These are phyloP conservation scores for Sanghuangporus baumii DNA, from an alignment of 1,284 basidiomycete species.

Conservation along the genomic window DNA sequence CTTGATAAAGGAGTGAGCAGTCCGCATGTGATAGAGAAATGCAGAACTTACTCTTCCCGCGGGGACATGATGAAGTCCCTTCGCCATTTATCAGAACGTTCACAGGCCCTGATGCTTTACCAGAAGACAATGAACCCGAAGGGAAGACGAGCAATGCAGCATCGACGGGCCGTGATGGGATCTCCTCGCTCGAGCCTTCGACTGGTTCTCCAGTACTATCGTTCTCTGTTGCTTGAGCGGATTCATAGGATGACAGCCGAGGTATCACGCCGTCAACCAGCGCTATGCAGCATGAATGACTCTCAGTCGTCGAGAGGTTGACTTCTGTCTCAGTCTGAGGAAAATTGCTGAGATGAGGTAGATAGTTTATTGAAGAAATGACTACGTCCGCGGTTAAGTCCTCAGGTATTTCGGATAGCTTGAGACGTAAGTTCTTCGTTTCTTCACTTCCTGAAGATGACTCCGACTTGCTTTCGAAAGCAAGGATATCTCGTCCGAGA, in stretches of 20 bases:
- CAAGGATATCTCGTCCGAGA: conserved; percentile 55
- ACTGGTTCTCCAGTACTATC: conserved; percentile 23
- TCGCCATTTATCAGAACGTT: conserved; percentile 76
- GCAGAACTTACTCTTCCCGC: conserved; percentile 65
- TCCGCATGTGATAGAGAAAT: background rate
- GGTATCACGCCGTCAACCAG: conserved; percentile 50
- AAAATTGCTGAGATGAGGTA: conserved; percentile 22
- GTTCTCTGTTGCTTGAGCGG: conserved; percentile 19
- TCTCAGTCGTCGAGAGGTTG: conserved; percentile 11
- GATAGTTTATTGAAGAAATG: conserved; percentile 34
- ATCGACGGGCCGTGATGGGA: conserved; percentile 40
- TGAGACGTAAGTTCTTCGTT: conserved; percentile 29
- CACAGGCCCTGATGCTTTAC: conserved; percentile 48
- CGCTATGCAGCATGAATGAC: conserved; percentile 48
- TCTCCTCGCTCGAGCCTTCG: conserved; percentile 17
- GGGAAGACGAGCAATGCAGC: conserved; percentile 81
- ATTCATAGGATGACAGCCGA: conserved; percentile 10
- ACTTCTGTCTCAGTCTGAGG: conserved; percentile 16
- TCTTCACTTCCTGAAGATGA: conserved; percentile 16
- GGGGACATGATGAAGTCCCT: conserved; percentile 80
- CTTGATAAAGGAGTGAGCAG: conserved; percentile 30
- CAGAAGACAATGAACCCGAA: conserved; percentile 49
- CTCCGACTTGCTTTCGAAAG: conserved; percentile 29
- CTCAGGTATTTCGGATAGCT: conserved; percentile 58
- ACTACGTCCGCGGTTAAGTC: conserved; percentile 42